Evolutionary conservation across 345 rosid species (phyloP), one percentile per base, ranked within the genome.

Genomic region (Eucalyptus guilfoylei): DNA sequence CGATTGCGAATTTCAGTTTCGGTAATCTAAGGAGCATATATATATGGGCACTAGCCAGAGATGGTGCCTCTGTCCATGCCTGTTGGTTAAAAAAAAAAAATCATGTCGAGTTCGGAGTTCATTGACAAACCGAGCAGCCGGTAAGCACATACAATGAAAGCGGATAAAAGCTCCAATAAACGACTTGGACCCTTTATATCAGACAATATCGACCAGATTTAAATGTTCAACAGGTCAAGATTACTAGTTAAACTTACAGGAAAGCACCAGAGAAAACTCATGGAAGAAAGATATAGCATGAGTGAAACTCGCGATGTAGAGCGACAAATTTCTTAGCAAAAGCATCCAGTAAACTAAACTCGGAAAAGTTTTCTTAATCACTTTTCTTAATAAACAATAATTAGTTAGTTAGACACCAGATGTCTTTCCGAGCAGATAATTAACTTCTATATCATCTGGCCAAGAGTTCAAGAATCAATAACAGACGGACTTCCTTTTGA

Each of bases 1-100:
- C 97, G 87, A 96, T 94, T 88, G 95, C 98, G 90, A 96, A 96
- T 92, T 95, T 94, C 67, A 97, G 44, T 62, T 94, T 94, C 8
- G 97, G 98, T 92, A 97, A 91, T 91, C 91, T 94, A 90, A 94
- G 89, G 90, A 95, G 93, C 96, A 97, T 94, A 89, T 95, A 95
- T 90, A 95, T 90, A 87, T 95, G 99, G 48, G 99, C 96, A 89
- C 91, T 93, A 47, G 98, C 91, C 91, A 92, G 54, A 28, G 99
- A 93, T 40, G 96, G 90, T 42, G 93, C 96, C 89, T 92, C 97
- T 81, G 99, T 94, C 99, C 98, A 96, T 87, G 92, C 93, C 99
- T 96, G 93, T 88, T 40, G 54, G 90, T 81, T 86, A 60, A 49
- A 49, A 49, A 49, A 85, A 50, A 88, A 86, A 55, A 32, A 12